Percentiles rank a stretch among this genome's conserved stretches.
phyloP scores from a whole-genome alignment of 192 early-diverging fungal genomes.

The Coemansia sp. region DNA sequence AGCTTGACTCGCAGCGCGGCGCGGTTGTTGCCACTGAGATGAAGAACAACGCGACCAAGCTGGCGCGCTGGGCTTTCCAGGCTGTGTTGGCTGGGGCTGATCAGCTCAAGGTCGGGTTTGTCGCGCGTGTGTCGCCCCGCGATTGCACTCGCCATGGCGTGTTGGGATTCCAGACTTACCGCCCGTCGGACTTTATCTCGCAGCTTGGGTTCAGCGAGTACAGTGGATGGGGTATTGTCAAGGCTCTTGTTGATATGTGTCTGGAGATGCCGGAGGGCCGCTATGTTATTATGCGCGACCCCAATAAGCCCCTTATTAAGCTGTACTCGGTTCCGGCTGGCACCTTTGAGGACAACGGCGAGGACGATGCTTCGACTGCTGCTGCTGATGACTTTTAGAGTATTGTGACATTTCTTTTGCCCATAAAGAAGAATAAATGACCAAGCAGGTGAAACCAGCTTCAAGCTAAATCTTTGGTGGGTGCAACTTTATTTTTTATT shows the following conservation, averaged over 20 bases:
- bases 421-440: background rate
- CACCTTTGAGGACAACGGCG: conserved; percentile 59
- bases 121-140: conserved; percentile 72
- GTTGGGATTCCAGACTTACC: conserved; percentile 79
- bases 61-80: conserved; percentile 95
- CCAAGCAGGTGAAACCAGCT: background rate
- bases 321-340: conserved; percentile 75
- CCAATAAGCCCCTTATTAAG: conserved; percentile 87
- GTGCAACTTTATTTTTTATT: background rate
- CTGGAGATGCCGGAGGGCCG: conserved; percentile 86
- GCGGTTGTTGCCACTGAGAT: conserved; percentile 96
- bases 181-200: conserved; percentile 83
- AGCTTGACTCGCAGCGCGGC: conserved; percentile 91
- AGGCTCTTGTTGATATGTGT: conserved; percentile 88
- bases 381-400: conserved; percentile 1
- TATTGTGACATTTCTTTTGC: background rate
- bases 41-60: conserved; percentile 95
- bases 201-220: conserved; percentile 85
- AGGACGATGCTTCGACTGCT: conserved; percentile 12
- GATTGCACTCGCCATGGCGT: conserved; percentile 79
- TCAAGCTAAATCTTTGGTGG: background rate
- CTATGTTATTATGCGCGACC: conserved; percentile 93
- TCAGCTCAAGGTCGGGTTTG: conserved; percentile 86
- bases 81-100: conserved; percentile 84
- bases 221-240: conserved; percentile 95